Evolutionary conservation across 2,329 filamentous ascomycete species (phyloP), one percentile per base, ranked within the genome.

Genomic region (Nigrograna mackinnonii): DNA sequence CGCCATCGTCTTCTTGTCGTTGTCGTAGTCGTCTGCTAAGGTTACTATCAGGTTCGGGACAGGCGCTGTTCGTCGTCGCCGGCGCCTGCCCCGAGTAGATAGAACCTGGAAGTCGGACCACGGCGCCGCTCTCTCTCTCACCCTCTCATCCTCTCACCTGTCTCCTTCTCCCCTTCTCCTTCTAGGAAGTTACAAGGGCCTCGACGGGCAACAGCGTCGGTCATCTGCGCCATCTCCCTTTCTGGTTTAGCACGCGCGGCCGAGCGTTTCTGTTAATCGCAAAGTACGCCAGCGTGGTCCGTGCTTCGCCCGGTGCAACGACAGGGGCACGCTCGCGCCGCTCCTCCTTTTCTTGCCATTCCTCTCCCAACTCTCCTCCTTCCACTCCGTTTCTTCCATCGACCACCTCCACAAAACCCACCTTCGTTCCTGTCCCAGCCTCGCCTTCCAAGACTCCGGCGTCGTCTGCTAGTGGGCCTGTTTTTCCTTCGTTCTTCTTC

Each of bases 401-500:
- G 46, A 39, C 41, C 35, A 35, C 30, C 22, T 30, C 44, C 31
- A 40, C 43, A 38, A 11, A 21, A 31, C 18, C 28, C 36, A 31
- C 34, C 35, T 44, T 50, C 40, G 31, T 46, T 46, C 39, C 37
- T 46, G 6, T 39, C 38, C 37, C 50, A 49, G 49, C 47, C 49
- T 47, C 51, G 44, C 50, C 47, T 42, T 47, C 43, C 50, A 22
- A 45, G 32, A 32, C 24, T n/a, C 39, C 35, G 35, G 35, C 43
- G 38, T 43, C 44, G 41, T 42, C n/a, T n/a, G n/a, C n/a, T n/a
- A n/a, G n/a, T 48, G 39, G 39, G 49, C 42, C 52, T 54, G 67
- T 67, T 61, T 68, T 64, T 62, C 62, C 65, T 64, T 68, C 54
- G 64, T 67, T 63, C 62, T 51, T 51, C 52, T 60, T 57, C 55